Evolutionary conservation across 2,329 filamentous ascomycete species (phyloP), one percentile per base, ranked within the genome.

Genomic region (Colletotrichum gloeosporioides): DNA sequence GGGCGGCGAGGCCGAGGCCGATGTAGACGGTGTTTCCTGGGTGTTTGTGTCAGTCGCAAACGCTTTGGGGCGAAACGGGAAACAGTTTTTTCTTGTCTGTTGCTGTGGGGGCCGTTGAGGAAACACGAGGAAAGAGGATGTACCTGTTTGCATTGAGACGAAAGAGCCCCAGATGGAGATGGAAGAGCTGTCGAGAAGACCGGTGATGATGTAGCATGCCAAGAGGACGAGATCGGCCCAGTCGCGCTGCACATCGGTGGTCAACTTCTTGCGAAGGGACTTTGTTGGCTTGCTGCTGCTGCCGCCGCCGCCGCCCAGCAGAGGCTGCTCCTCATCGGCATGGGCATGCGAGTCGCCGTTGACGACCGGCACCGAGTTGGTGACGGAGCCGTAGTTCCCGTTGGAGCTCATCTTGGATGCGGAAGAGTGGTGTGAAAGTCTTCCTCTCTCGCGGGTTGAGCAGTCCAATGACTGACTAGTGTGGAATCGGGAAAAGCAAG

Each of bases 101-200:
- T 8, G 44, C 4, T 53, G 44, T 25, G 44, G 44, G 44, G 12
- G n/a, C 18, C 18, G 34, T 18, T 25, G 66, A 25, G 9, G 25
- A 71, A 62, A 27, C 15, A 32, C 5, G 25, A n/a, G 18, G 4
- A 36, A 22, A 22, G 36, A 16, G 53, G 9, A 22, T 9, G 16
- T 80, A 91, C 94, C 94, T 36, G 94, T 96, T 82, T 96, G 95
- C 94, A 96, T 96, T 80, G 93, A 95, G 55, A 95, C 94, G 80
- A 96, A 96, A 4, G 93, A 93, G 15, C 94, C 93, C 93, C 94
- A 96, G 57, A 94, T 93, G 73, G 92, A 93, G 63, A 95, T 93
- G 4, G 94, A 92, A 4, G 93, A 92, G 84, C 93, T 95, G 84
- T 96, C 95, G 9, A 95, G 89, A 13, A 96, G 87, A 6, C 95